phyloP scores from a whole-genome alignment of 2,329 filamentous ascomycete genomes.

The Macrophomina tecta region DNA sequence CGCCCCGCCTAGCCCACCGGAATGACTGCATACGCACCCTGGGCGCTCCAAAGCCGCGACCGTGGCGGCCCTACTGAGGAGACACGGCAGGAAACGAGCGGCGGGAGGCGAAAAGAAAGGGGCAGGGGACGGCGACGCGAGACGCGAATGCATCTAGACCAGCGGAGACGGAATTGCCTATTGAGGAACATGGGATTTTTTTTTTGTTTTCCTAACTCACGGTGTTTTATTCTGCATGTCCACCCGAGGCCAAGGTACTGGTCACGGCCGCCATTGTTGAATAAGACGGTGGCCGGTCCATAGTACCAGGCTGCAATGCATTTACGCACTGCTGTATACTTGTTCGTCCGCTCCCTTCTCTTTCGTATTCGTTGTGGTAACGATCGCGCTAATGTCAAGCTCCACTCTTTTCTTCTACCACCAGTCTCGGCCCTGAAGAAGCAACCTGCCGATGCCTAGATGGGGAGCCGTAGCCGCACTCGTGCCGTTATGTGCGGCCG shows the following conservation, averaged over 20 bases:
- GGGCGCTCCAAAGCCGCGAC: not conserved
- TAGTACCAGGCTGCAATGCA: not conserved
- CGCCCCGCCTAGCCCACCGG: not conserved
- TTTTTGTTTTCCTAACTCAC: not conserved
- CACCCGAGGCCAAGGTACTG: conserved; percentile 6
- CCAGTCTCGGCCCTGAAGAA: too few relatives aligned
- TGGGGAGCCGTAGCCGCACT: not conserved
- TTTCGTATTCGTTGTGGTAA: not conserved
- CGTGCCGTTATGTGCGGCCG: too few relatives aligned
- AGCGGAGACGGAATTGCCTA: conserved; percentile 2
- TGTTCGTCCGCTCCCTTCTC: not conserved
- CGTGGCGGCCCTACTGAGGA: too few relatives aligned
- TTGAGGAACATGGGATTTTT: not conserved
- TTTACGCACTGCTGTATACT: not conserved
- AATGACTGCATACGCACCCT: not conserved
- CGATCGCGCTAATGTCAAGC: not conserved
- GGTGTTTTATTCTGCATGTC: not conserved
- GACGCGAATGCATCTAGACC: not conserved
- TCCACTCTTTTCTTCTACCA: not conserved
- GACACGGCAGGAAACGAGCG: conserved; percentile 4
- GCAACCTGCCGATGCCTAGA: too few relatives aligned
- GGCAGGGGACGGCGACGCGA: not conserved
- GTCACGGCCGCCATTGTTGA: conserved; percentile 8
- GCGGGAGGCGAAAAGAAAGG: not conserved
- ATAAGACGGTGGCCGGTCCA: not conserved